Evolutionary conservation across 2,329 filamentous ascomycete genomes (phyloP).

Genomic region (Fusarium sp.): DNA sequence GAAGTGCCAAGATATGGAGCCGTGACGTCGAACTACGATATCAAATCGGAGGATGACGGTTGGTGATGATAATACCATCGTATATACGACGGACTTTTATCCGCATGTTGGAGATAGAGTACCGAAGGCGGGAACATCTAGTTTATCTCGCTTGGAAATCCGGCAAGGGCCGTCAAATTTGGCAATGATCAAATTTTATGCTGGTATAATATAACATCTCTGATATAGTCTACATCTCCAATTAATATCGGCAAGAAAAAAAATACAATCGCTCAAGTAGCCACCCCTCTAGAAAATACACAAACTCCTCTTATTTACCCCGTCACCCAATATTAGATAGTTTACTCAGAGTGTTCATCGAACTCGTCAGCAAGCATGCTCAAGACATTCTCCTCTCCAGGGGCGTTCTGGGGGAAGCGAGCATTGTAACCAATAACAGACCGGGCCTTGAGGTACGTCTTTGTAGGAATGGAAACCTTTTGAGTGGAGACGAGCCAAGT

Average conservation of each 20-base stretch:
- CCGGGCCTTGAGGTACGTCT: slow-evolving; percentile 65
- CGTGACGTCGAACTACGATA: slow-evolving; percentile 11
- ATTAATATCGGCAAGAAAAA: background rate
- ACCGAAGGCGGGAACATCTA: background rate
- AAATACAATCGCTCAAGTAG: slow-evolving; percentile 11
- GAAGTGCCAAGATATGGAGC: slow-evolving; percentile 24
- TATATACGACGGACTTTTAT: background rate
- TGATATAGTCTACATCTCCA: background rate
- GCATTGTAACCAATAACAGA: slow-evolving; percentile 67
- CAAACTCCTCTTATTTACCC: background rate
- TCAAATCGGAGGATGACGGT: background rate
- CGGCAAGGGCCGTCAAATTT: background rate
- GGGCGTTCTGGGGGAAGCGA: slow-evolving; percentile 64
- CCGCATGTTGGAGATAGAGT: background rate
- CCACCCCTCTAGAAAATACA: background rate
- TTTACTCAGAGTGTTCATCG: background rate
- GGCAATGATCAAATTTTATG: slow-evolving; percentile 2
- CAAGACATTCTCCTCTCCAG: slow-evolving; percentile 54
- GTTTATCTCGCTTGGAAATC: background rate
- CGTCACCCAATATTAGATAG: background rate
- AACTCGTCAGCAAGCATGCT: slow-evolving; percentile 4
- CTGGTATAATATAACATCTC: background rate
- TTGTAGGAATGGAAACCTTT: slow-evolving; percentile 60
- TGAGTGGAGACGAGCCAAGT: slow-evolving; percentile 64
- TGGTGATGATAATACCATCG: background rate